Evolutionary conservation across 2,329 filamentous ascomycete genomes (phyloP).

Genomic region (Ophiosphaerella korrae): DNA sequence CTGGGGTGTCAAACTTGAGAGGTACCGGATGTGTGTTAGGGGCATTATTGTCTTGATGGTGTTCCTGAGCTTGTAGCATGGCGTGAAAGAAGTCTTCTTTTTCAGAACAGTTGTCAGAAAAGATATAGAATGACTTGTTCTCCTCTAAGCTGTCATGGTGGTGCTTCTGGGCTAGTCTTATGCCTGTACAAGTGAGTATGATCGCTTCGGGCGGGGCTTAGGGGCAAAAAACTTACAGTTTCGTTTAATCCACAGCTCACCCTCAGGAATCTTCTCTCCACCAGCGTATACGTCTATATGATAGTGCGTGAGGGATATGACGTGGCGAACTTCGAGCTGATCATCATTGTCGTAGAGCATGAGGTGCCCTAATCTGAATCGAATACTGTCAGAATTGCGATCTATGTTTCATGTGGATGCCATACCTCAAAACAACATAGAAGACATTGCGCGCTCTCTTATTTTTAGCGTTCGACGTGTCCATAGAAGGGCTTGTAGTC

Average conservation of each 20-base stretch:
- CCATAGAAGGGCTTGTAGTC: conserved; percentile 63
- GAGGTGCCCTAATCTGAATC: conserved; percentile 71
- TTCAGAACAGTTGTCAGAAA: conserved; percentile 91
- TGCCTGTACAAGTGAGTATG: conserved; percentile 38
- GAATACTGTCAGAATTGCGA: conserved; percentile 11
- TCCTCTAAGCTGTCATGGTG: conserved; percentile 60
- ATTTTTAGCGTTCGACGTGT: conserved; percentile 57
- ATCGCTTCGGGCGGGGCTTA: background rate
- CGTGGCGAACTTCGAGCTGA: conserved; percentile 93
- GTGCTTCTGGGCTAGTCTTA: conserved; percentile 73
- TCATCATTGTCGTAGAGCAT: conserved; percentile 98
- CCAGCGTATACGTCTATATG: conserved; percentile 84
- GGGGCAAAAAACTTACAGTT: conserved; percentile 62
- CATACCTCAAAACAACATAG: conserved; percentile 84
- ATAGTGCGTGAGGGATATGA: conserved; percentile 90
- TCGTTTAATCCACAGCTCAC: conserved; percentile 93
- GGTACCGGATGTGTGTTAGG: conserved; percentile 66
- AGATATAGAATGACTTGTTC: conserved; percentile 88
- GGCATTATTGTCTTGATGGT: conserved; percentile 60
- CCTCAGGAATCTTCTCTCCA: conserved; percentile 77
- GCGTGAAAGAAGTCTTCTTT: conserved; percentile 99
- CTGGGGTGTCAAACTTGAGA: conserved; percentile 78
- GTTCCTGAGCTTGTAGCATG: conserved; percentile 81
- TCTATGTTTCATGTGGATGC: conserved; percentile 2
- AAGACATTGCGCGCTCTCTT: conserved; percentile 83